Evolutionary conservation across 345 rosid species (phyloP).

Genomic region (Bruguiera parviflora): DNA sequence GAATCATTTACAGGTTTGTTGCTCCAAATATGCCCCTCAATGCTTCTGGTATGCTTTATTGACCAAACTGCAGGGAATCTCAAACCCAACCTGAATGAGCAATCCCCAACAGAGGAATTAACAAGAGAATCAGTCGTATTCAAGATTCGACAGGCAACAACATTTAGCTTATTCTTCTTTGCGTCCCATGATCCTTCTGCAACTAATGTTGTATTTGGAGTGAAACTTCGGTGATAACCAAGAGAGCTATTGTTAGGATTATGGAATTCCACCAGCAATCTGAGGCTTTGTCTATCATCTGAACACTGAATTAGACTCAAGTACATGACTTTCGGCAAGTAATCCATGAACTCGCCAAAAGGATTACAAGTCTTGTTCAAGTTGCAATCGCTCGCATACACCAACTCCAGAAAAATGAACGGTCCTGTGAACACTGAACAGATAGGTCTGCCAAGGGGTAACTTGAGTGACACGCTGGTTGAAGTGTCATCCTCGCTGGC

Average conservation of each 20-base stretch:
- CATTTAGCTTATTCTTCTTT: conserved; percentile 20
- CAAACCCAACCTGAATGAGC: conserved; percentile 29
- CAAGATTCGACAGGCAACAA: conserved; percentile 32
- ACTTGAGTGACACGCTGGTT: background rate
- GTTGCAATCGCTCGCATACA: conserved; percentile 20
- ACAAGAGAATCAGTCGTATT: conserved; percentile 1
- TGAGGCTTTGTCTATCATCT: conserved; percentile 12
- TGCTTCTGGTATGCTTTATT: conserved; percentile 12
- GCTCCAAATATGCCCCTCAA: conserved; percentile 29
- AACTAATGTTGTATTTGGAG: conserved; percentile 22
- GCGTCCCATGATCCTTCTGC: conserved; percentile 38
- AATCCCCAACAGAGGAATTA: conserved; percentile 24
- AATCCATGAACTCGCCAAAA: conserved; percentile 13
- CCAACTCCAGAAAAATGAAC: background rate
- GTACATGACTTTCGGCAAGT: conserved; percentile 25
- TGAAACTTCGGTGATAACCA: conserved; percentile 8
- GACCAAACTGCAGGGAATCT: conserved; percentile 40
- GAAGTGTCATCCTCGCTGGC: background rate
- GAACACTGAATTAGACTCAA: conserved; percentile 26
- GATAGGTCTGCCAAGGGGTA: conserved; percentile 13
- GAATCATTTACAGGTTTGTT: conserved; percentile 1
- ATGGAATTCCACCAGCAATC: conserved; percentile 25
- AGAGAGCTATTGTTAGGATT: conserved; percentile 6
- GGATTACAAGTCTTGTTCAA: conserved; percentile 21
- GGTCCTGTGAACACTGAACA: conserved; percentile 13